Percentiles rank a stretch among this genome's conserved stretches.
Conservation (phyloP, 2,329 filamentous ascomycete genomes). For the Calonectria honghensis region DNA sequence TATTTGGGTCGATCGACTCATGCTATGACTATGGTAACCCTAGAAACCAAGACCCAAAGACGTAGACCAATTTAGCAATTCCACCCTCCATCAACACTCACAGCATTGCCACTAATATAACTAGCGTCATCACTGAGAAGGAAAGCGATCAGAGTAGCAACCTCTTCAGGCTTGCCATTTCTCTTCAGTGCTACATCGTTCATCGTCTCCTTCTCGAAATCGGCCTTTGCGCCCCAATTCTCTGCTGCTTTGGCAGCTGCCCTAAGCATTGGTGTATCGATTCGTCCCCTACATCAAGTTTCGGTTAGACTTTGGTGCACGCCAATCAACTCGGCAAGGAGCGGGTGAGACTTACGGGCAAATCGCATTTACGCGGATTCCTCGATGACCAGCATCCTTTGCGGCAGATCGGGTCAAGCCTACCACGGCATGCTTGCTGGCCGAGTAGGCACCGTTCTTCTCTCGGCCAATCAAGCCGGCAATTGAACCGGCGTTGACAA, state of each 20-base stretch:
- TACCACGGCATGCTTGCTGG: constrained; percentile 58
- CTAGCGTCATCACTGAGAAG: constrained; percentile 55
- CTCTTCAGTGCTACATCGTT: constrained; percentile 49
- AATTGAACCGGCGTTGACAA: constrained; percentile 68
- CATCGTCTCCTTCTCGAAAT: constrained; percentile 42
- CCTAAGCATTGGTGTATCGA: constrained; percentile 57
- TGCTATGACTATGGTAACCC: neutral
- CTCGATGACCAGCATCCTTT: constrained; percentile 54
- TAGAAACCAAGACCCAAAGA: neutral
- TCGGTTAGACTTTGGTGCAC: neutral
- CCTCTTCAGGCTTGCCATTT: constrained; percentile 52
- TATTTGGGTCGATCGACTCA: neutral
- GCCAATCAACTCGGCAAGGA: neutral
- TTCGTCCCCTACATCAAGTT: constrained; percentile 47
- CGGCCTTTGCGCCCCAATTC: constrained; percentile 28
- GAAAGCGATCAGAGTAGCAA: constrained; percentile 55
- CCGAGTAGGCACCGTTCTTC: constrained; percentile 56
- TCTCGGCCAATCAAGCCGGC: constrained; percentile 62
- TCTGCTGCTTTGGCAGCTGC: constrained; percentile 41
- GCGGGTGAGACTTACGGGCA: constrained; percentile 51
- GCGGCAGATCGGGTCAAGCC: constrained; percentile 56
- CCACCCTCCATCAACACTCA: constrained; percentile 56
- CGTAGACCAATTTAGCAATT: constrained; percentile 46
- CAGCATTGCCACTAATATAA: constrained; percentile 52
- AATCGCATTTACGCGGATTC: constrained; percentile 56